Base-by-base conservation (phyloP, 2,329 filamentous ascomycete genomes). In the Pseudogymnoascus sp. region DNA sequence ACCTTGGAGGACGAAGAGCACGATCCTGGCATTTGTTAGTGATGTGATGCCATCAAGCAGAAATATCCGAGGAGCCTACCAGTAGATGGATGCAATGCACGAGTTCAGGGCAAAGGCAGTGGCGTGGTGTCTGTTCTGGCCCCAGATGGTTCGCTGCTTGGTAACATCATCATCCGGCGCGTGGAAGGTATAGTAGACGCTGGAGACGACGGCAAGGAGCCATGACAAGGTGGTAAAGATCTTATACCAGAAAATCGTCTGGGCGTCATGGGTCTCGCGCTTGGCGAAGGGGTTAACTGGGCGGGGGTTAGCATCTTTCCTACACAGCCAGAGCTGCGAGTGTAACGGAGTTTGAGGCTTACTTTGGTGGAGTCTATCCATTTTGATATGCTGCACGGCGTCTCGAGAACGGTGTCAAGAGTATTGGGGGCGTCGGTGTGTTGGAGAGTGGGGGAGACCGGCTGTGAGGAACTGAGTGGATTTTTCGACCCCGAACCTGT, bases 21-120 rank as follows among this genome's bases (percentile, higher is more conserved):
- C 77, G 67, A 92, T 76, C 87, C 88, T 91, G 65, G 5, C 31
- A 34, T 45, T 21, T 19, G 48, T 54, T 54, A 54, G 45, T 13
- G 14, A 8, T 54, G 3, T 63, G 16, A n/a, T 23, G 10, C 13
- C 13, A n/a, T 31, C 14, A 4, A 6, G 16, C 8, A 34, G 21
- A 8, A 60, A 21, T 25, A 16, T 67, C 13, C 1, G 16, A 41
- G 11, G 13, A 37, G 14, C 78, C 68, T 76, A 90, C 90, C 90
- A 96, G 82, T 93, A 96, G 68, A 96, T 85, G 66, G 83, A 82
- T 31, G 79, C 78, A 67, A 87, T 83, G 70, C 81, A 72, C 23
- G 82, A 80, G 77, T 90, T 92, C 77, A 92, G 81, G 57, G 87
- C 86, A 75, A 96, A 96, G 7, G 89, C 88, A 6, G 90, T 93